These are phyloP conservation scores for Fagus crenata DNA, from an alignment of 306 rosid species.

Conservation along the genomic window DNA sequence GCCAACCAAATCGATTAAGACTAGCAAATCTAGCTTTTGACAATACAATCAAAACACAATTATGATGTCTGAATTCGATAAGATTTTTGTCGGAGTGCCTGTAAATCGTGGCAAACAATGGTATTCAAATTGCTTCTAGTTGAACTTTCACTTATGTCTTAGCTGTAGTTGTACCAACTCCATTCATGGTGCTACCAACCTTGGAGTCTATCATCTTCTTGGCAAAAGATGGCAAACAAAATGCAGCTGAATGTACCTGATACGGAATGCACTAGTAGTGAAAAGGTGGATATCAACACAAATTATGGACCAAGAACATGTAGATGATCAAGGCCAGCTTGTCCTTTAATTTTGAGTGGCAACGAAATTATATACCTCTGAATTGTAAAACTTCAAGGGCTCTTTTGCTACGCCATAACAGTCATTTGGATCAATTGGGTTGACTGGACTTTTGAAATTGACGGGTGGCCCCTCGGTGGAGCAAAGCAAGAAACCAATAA, in stretches of 20 bases:
- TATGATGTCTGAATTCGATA: constrained; percentile 15
- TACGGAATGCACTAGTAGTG: not conserved
- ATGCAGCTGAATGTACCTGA: constrained; percentile 65
- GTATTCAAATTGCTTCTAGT: constrained; percentile 3
- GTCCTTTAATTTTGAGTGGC: not conserved
- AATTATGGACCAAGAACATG: not conserved
- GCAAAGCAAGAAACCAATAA: constrained; percentile 76
- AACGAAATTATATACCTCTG: constrained; percentile 41
- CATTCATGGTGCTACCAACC: constrained; percentile 18
- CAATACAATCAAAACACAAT: constrained; percentile 24
- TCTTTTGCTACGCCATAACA: constrained; percentile 44
- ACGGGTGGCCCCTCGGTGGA: constrained; percentile 60
- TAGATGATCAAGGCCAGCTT: not conserved
- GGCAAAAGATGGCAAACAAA: constrained; percentile 74
- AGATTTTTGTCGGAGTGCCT: constrained; percentile 27
- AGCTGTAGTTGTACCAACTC: constrained; percentile 11
- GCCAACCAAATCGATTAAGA: not conserved
- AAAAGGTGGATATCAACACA: not conserved
- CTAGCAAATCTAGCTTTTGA: not conserved
- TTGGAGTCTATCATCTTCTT: constrained; percentile 32
- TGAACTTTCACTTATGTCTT: not conserved
- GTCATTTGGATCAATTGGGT: constrained; percentile 40
- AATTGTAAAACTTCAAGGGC: constrained; percentile 63
- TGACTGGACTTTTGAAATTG: constrained; percentile 58
- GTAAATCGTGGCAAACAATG: constrained; percentile 25